phyloP scores from a whole-genome alignment of 148 eudicot species.

The Nyssa sinensis region DNA sequence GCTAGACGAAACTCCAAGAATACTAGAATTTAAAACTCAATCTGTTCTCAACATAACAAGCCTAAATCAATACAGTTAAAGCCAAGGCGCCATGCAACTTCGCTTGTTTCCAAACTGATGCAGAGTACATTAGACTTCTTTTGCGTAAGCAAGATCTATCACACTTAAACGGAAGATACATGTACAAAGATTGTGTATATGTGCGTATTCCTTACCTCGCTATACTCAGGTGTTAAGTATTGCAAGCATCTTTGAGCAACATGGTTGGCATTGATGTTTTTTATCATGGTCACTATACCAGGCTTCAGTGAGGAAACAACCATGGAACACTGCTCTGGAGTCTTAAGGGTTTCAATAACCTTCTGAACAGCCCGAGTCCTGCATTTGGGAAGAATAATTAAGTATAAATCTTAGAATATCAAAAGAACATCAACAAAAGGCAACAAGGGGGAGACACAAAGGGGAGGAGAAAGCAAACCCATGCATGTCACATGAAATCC shows the following conservation, averaged over 20 bases:
- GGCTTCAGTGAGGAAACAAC: constrained; percentile 41
- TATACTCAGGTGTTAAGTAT: constrained; percentile 34
- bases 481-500: constrained; percentile 41
- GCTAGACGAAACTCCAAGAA: background rate
- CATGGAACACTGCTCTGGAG: constrained; percentile 36
- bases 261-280: constrained; percentile 41
- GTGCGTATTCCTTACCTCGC: constrained; percentile 23
- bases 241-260: constrained; percentile 41
- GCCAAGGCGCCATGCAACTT: background rate
- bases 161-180: background rate
- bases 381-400: constrained; percentile 5
- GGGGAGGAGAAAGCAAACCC: constrained; percentile 22
- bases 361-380: constrained; percentile 45
- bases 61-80: background rate
- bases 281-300: constrained; percentile 36
- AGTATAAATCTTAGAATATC: background rate
- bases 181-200: background rate
- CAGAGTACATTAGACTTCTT: background rate
- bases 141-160: background rate
- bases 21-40: background rate
- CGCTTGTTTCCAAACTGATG: background rate
- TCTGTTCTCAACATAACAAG: too few relatives aligned
- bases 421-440: background rate
- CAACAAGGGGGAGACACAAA: background rate
- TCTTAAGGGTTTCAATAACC: constrained; percentile 39